These are phyloP conservation scores for Neodidymelliopsis sp. DNA, from an alignment of 2,329 filamentous ascomycete genomes.

Conservation along the genomic window DNA sequence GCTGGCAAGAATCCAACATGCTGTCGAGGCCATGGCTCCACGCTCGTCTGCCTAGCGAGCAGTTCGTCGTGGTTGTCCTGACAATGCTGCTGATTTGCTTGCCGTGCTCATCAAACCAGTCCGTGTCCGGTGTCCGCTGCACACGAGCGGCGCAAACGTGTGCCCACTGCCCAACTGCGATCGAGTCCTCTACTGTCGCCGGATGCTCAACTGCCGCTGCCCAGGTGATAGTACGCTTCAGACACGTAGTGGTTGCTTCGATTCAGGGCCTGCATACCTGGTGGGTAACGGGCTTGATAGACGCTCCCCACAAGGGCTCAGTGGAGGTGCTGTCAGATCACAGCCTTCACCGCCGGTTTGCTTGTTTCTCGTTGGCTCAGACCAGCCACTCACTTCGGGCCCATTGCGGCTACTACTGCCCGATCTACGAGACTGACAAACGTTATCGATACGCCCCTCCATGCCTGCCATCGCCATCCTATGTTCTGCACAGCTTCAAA, in stretches of 20 bases:
- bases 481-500: conserved; percentile 10
- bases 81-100: background rate
- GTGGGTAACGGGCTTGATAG: conserved; percentile 14
- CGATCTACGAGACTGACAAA: conserved; percentile 4
- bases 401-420: conserved; percentile 10
- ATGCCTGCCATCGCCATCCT: conserved; percentile 10
- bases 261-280: conserved; percentile 17
- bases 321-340: conserved; percentile 17
- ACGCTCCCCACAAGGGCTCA: conserved; percentile 16
- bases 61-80: conserved; percentile 9
- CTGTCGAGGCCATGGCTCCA: background rate
- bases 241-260: conserved; percentile 4
- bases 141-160: conserved; percentile 2
- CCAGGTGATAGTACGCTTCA: conserved; percentile 13
- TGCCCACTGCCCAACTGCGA: background rate
- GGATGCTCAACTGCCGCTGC: conserved; percentile 15
- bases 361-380: conserved; percentile 7
- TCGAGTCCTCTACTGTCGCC: conserved; percentile 2
- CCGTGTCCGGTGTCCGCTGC: conserved; percentile 4
- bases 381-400: conserved; percentile 5
- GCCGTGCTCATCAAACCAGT: conserved; percentile 9
- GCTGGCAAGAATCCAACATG: conserved; percentile 4
- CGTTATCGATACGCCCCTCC: conserved; percentile 22
- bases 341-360: conserved; percentile 18
- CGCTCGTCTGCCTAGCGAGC: conserved; percentile 11